Evolutionary conservation across 192 early-diverging fungal genomes (phyloP).

Genomic region (Chytriomyces hyalinus): DNA sequence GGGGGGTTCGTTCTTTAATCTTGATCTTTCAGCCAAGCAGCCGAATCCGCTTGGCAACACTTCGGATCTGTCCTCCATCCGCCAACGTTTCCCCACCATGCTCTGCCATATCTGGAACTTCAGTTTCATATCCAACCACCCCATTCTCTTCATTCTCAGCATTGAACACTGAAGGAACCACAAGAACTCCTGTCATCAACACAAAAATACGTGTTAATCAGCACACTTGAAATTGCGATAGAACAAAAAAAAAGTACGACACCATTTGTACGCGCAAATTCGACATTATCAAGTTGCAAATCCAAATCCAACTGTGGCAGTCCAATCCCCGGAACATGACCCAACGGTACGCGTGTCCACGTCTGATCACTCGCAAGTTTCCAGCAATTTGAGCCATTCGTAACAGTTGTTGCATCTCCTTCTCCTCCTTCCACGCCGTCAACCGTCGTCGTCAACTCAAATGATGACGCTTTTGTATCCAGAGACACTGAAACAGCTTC

Average conservation of each 20-base stretch:
- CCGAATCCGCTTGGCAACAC: slow-evolving; percentile 18
- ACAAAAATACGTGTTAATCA: background rate
- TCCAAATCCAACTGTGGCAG: slow-evolving; percentile 18
- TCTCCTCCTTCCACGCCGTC: slow-evolving; percentile 5
- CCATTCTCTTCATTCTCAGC: background rate
- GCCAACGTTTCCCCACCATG: background rate
- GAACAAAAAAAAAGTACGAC: background rate
- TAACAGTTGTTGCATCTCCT: background rate
- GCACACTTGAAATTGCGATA: background rate
- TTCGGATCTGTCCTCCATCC: background rate
- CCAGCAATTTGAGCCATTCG: slow-evolving; percentile 2
- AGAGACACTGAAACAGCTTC: background rate
- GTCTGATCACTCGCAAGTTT: background rate
- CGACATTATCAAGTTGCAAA: slow-evolving; percentile 15
- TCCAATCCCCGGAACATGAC: slow-evolving; percentile 29
- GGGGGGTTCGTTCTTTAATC: background rate
- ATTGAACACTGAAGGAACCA: background rate
- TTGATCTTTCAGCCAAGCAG: background rate
- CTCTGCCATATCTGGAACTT: background rate
- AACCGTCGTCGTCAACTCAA: background rate
- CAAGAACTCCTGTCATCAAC: background rate
- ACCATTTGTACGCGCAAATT: background rate
- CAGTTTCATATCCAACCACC: slow-evolving; percentile 6
- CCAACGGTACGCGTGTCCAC: slow-evolving; percentile 22
- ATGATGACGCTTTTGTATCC: background rate